These are phyloP conservation scores for Colletotrichum gloeosporioides DNA, from an alignment of 2,329 filamentous ascomycete species.

Conservation along the genomic window DNA sequence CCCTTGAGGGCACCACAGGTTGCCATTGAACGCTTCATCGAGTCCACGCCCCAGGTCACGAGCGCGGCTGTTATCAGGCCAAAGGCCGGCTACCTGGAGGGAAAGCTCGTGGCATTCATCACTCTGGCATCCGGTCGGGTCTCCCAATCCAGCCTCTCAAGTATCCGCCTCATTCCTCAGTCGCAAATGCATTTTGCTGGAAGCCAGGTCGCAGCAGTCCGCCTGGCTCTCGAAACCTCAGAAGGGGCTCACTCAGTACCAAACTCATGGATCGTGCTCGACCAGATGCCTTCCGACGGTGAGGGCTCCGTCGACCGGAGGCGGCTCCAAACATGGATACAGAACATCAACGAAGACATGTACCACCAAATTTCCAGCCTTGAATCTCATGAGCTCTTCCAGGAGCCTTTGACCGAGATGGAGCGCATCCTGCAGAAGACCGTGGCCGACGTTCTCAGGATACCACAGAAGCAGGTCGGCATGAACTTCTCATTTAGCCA, in stretches of 20 bases:
- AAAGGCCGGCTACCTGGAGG: conserved; percentile 55
- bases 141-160: conserved; percentile 28
- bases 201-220: conserved; percentile 45
- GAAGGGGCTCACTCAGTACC: conserved; percentile 39
- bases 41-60: conserved; percentile 43
- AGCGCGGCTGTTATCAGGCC: conserved; percentile 50
- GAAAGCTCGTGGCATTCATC: conserved; percentile 52
- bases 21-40: conserved; percentile 33
- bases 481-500: conserved; percentile 46
- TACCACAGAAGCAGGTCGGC: conserved; percentile 43
- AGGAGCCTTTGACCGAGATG: conserved; percentile 39
- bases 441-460: conserved; percentile 41
- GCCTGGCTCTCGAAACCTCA: conserved; percentile 32
- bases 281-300: conserved; percentile 48
- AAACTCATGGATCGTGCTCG: conserved; percentile 53
- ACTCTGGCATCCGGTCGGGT: conserved; percentile 37
- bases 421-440: conserved; percentile 44
- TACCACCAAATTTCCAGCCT: conserved; percentile 52
- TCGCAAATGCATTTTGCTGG: conserved; percentile 45
- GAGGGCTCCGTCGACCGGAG: conserved; percentile 46
- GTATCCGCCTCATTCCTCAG: conserved; percentile 38
- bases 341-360: conserved; percentile 54
- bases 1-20: not conserved
- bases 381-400: conserved; percentile 38
- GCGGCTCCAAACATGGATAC: conserved; percentile 57